Percentiles rank a stretch among this genome's conserved stretches.
Conservation (phyloP, 768 basidiomycete species). For the Hericium rajendrae region DNA sequence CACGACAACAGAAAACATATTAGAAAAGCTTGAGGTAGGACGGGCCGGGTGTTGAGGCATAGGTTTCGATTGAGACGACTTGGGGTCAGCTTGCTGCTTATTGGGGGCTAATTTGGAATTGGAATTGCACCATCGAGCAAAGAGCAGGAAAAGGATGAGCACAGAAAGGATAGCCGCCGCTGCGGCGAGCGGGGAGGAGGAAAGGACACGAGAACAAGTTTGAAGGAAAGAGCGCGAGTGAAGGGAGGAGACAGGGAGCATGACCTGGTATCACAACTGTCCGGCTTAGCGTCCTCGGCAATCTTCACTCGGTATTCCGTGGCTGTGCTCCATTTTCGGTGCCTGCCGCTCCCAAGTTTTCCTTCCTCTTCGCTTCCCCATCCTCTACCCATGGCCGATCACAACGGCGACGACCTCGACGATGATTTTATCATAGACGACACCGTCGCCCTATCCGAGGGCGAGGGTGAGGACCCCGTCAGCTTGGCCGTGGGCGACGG, state of each 20-base stretch:
- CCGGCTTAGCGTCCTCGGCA: background rate
- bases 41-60: background rate
- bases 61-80: background rate
- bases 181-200: background rate
- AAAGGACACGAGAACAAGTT: background rate
- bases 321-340: background rate
- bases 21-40: background rate
- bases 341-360: background rate
- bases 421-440: conserved; percentile 75
- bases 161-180: background rate
- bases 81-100: no score
- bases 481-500: conserved; percentile 17
- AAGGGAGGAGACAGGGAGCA: background rate
- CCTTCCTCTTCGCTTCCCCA: background rate
- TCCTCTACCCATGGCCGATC: conserved; percentile 24
- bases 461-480: conserved; percentile 30
- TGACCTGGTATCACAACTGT: background rate
- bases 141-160: background rate
- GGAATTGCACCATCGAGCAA: conserved; percentile 7
- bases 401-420: conserved; percentile 68
- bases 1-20: conserved; percentile 9
- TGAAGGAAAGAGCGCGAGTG: background rate
- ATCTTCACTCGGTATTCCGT: background rate
- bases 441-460: conserved; percentile 52
- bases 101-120: background rate